phyloP scores from a whole-genome alignment of 352 stramenopile genomes.

The Phytophthora europaea region DNA sequence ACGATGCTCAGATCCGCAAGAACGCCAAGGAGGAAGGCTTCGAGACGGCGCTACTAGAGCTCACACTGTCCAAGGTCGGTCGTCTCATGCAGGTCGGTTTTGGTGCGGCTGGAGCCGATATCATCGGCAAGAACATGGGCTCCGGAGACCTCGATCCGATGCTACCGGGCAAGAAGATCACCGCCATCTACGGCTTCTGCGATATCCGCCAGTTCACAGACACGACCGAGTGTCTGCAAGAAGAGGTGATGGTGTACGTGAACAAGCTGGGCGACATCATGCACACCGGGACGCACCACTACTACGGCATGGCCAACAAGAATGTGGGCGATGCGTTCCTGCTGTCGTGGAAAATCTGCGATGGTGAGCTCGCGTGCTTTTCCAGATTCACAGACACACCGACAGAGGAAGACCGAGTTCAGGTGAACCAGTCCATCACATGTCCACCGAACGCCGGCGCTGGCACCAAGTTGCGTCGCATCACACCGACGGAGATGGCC shows the following conservation, averaged over 20 bases:
- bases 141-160: conserved; percentile 91
- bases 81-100: conserved; percentile 91
- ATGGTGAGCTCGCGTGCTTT: conserved; percentile 84
- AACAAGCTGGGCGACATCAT: conserved; percentile 94
- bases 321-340: conserved; percentile 95
- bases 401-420: conserved; percentile 75
- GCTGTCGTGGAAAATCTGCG: conserved; percentile 95
- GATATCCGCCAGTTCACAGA: conserved; percentile 96
- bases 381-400: conserved; percentile 83
- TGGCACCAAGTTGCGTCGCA: conserved; percentile 68
- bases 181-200: conserved; percentile 96
- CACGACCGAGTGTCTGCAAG: conserved; percentile 91
- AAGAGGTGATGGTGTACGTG: conserved; percentile 94
- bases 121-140: conserved; percentile 91
- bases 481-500: conserved; percentile 92
- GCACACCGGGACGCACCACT: conserved; percentile 87
- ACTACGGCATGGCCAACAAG: conserved; percentile 92
- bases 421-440: conserved; percentile 77
- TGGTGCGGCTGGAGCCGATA: conserved; percentile 81
- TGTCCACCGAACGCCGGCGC: conserved; percentile 77
- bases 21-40: conserved; percentile 85
- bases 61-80: conserved; percentile 86
- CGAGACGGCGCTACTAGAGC: conserved; percentile 83
- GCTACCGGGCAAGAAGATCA: conserved; percentile 92
- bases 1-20: conserved; percentile 76